Base-by-base conservation (phyloP, 2,329 filamentous ascomycete species). In the Dryadomyces quercivorus region DNA sequence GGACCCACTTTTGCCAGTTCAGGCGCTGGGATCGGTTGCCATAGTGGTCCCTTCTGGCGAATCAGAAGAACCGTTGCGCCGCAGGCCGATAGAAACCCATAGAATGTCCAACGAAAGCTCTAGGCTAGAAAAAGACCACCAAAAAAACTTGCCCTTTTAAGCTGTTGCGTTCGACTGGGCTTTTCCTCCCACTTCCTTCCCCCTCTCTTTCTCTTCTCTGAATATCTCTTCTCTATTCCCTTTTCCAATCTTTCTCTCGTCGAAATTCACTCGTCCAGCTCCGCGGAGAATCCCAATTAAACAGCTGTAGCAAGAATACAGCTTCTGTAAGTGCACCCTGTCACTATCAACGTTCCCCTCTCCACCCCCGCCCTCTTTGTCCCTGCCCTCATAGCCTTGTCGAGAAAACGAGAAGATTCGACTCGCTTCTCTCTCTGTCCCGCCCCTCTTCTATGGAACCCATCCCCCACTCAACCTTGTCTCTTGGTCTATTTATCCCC, bases 71-170 rank as follows among this genome's bases (percentile, higher is more conserved):
- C 53, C 48, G 55, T 54, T 56, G 58, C 61, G 43, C 58, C 57
- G 60, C 61, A 63, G 60, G 50, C 52, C 56, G 63, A 65, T 67
- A 64, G 65, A 67, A 67, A 62, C 64, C 60, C 62, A 59, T 67
- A 56, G 65, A 67, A 67, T 60, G 60, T 63, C 58, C 55, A 56
- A 51, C 56, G 62, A 58, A 56, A 60, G 61, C 64, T 64, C 60
- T 61, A 60, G 57, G 51, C 53, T 55, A 48, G 26, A 45, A 44
- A 31, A 47, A 46, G 47, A 52, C 34, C 61, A 60, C 61, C 52
- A 50, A 61, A 59, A 63, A 60, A 63, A 40, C 55, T 54, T 58
- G 52, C 54, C 58, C 63, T 67, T 66, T 66, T 59, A 59, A 67
- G 64, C 59, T 64, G 61, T 59, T 52, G 43, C 47, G 38, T 51